Evolutionary conservation across 2,329 filamentous ascomycete species (phyloP), one percentile per base, ranked within the genome.

Genomic region (Neoarthrinium moseri): DNA sequence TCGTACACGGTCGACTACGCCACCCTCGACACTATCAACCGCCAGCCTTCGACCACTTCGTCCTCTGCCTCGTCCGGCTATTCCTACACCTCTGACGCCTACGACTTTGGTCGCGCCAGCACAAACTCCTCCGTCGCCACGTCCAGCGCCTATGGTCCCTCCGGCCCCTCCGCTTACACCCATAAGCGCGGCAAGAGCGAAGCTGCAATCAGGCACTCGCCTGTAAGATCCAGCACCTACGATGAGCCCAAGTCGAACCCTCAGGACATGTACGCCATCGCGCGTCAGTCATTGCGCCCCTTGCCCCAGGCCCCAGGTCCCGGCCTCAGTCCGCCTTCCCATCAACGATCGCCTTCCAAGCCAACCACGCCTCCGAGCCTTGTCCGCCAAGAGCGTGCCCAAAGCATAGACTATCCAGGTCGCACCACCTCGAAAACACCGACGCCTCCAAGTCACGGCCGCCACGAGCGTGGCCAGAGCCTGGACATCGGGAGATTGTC

Each of bases 101-200:
- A 72, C 51, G 79, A 83, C 34, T 72, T 78, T 44, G 85, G 81
- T 59, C 70, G 75, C 44, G 81, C 83, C 30, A 89, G 85, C 64
- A 87, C 87, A 38, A 73, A 86, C 54, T 89, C 86, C 15, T 92
- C 89, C 24, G 77, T 82, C 52, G n/a, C n/a, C n/a, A 78, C 78
- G n/a, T 45, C 43, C n/a, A 82, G 80, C 62, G 73, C 73, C 36
- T 80, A 81, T 63, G 66, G 67, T 48, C 62, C 63, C 49, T 53
- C 54, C 22, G 66, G 67, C 48, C 62, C 63, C 49, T 53, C 54
- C 22, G 55, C 46, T 26, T 58, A 67, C 49, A 75, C 77, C 39
- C 89, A 92, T 61, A 87, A 83, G 65, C 82, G 89, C 63, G 87
- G 87, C 50, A 78, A 84, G 65, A 92, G 88, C 68, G 88, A 94